Percentiles rank a stretch among this genome's conserved stretches.
Conservation (phyloP, 2,329 filamentous ascomycete genomes). For the Penicillium psychrosexuale region DNA sequence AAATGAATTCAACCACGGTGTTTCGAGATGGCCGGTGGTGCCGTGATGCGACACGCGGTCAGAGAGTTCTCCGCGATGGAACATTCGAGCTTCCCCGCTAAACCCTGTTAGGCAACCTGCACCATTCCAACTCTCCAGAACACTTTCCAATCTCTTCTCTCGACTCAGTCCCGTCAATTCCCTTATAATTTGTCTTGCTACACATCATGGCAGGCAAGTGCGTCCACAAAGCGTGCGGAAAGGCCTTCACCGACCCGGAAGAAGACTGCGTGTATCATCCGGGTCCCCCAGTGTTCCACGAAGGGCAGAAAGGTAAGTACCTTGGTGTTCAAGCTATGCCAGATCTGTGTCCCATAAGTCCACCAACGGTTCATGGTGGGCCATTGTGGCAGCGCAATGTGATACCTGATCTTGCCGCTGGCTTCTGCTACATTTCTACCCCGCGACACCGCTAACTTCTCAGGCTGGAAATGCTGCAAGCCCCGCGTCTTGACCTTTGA, state of each 20-base stretch:
- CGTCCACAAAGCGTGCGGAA: conserved; percentile 93
- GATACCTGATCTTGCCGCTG: neutral
- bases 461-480: conserved; percentile 99
- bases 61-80: conserved; percentile 30
- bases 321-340: conserved; percentile 27
- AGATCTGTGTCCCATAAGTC: conserved; percentile 10
- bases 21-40: neutral
- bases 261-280: conserved; percentile 91
- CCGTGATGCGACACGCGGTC: conserved; percentile 10
- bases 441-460: conserved; percentile 6
- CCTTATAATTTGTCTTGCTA: neutral
- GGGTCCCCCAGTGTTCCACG: conserved; percentile 90
- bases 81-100: conserved; percentile 42
- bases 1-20: neutral
- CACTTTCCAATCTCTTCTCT: conserved; percentile 2
- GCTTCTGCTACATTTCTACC: neutral
- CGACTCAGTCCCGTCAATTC: neutral
- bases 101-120: conserved; percentile 29
- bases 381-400: conserved; percentile 2
- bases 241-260: conserved; percentile 74
- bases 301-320: conserved; percentile 88
- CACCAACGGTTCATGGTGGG: conserved; percentile 10
- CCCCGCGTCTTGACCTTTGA: conserved; percentile 94
- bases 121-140: conserved; percentile 4
- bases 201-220: conserved; percentile 61